phyloP scores from a whole-genome alignment of 305 asterid genomes.

The Fraxinus xanthoxyloides region DNA sequence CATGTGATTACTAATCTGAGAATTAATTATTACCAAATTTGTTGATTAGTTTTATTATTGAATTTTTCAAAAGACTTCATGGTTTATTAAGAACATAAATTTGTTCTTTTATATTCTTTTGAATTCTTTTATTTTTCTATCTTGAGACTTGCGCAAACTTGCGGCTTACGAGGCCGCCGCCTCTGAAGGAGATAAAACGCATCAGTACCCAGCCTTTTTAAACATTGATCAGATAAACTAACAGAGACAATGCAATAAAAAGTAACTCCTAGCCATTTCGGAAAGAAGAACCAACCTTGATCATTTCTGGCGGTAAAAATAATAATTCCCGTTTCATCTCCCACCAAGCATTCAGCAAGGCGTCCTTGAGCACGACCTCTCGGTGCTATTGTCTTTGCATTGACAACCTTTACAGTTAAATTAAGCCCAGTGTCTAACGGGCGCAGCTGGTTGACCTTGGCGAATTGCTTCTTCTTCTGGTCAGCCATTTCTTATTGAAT shows the following conservation, averaged over 20 bases:
- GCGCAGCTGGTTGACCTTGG: conserved; percentile 67
- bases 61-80: neutral
- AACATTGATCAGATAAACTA: neutral
- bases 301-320: conserved; percentile 66
- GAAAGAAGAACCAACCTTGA: conserved; percentile 47
- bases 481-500: conserved; percentile 50
- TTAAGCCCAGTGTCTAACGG: conserved; percentile 55
- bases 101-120: neutral
- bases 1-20: neutral
- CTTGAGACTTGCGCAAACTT: neutral
- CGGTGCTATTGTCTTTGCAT: conserved; percentile 56
- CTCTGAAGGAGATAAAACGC: neutral
- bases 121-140: neutral
- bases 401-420: conserved; percentile 51
- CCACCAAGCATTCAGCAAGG: conserved; percentile 70
- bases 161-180: neutral
- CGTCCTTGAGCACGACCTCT: conserved; percentile 60
- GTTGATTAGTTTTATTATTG: neutral
- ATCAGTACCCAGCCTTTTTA: neutral
- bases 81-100: neutral
- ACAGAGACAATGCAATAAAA: neutral
- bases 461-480: conserved; percentile 50
- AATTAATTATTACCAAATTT: neutral
- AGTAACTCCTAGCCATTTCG: neutral
- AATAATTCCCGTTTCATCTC: conserved; percentile 72